Evolutionary conservation across 768 basidiomycete genomes (phyloP), one percentile per base, ranked within the genome.

Genomic region (Boletus bicolor): DNA sequence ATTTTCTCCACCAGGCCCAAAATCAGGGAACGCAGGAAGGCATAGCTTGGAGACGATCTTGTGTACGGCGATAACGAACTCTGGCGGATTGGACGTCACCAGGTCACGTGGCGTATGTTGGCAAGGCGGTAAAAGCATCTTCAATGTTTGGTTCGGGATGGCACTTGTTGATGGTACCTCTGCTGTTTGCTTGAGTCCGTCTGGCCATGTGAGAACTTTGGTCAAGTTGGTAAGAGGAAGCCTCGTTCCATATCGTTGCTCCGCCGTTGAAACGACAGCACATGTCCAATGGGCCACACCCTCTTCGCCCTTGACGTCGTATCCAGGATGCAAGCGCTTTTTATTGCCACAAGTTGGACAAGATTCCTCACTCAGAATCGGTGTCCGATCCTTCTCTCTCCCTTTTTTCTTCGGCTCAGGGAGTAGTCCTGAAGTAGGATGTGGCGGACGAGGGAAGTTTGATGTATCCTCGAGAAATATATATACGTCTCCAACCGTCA

Each of bases 381-480:
- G 64, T 7, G 66, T 56, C 26, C 51, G 56, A 21, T 64, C 68
- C n/a, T 65, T 65, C n/a, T 59, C 65, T 34, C 41, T 68, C 21
- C 49, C 61, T 44, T 55, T 71, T 53, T 63, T 71, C 55, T 66
- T 73, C 45, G 36, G 54, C n/a, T 60, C 62, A 4, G 49, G 30
- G 21, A 34, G 42, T 19, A 50, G 17, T 10, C 47, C 59, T 14
- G 47, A n/a, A 45, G 55, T 44, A 51, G 57, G 43, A 49, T 59
- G 52, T 38, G 56, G 58, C 5, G 65, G 62, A 42, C 77, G 74
- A 21, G 72, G 69, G 58, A 76, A 77, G 34, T 67, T 67, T 15
- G 71, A 70, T 60, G 73, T 64, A 19, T 77, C 76, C 55, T 77
- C 76, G 19, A 80, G 66, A 73, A 77, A 81, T 37, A 63, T 70